phyloP scores from a whole-genome alignment of 2,329 filamentous ascomycete genomes.

The Trichoderma polysporum region DNA sequence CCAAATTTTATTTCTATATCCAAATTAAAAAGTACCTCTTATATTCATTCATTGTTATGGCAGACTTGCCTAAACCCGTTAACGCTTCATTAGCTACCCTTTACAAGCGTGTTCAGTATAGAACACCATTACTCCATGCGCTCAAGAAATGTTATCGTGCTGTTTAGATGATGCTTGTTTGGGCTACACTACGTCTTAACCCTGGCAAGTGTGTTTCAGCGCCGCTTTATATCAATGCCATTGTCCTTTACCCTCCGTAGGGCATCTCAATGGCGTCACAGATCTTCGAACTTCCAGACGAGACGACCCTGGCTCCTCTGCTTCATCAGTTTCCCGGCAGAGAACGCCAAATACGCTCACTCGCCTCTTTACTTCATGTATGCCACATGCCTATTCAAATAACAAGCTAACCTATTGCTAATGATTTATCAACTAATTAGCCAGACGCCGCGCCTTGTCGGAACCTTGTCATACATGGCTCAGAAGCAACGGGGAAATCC shows the following conservation, averaged over 20 bases:
- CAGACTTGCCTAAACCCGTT: background rate
- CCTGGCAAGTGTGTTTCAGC: background rate
- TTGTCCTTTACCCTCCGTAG: background rate
- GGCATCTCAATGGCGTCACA: constrained; percentile 11
- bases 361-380: constrained; percentile 56
- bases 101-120: background rate
- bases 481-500: constrained; percentile 84
- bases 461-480: constrained; percentile 78
- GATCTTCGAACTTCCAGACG: constrained; percentile 53
- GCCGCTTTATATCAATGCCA: background rate
- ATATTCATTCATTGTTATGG: background rate
- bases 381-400: constrained; percentile 24
- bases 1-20: too few relatives aligned
- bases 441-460: constrained; percentile 66
- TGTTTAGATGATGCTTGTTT: background rate
- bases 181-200: background rate
- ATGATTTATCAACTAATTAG: constrained; percentile 38
- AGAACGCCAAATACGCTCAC: constrained; percentile 57
- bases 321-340: constrained; percentile 55
- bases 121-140: background rate
- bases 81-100: background rate
- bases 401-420: background rate
- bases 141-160: background rate
- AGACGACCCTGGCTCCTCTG: constrained; percentile 48
- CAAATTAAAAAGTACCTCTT: too few relatives aligned